Base-by-base conservation (phyloP, 2,329 filamentous ascomycete species). In the Aspergillus alliaceus region DNA sequence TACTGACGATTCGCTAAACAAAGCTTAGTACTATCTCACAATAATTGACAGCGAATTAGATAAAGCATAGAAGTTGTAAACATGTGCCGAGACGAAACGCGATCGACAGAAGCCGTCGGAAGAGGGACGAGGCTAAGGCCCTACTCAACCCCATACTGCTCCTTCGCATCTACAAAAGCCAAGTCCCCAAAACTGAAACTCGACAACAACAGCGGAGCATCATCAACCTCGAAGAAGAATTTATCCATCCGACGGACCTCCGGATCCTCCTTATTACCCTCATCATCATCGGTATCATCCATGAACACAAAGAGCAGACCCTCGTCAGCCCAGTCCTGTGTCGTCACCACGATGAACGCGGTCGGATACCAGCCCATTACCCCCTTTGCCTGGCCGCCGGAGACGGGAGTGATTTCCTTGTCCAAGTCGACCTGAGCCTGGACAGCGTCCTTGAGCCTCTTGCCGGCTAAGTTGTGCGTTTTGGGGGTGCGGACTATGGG, bases 271-370 rank as follows among this genome's bases (percentile, higher is more conserved):
- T 48, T 32, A 39, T 39, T 20, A 11, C 35, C 35, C 15, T 39
- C 35, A 20, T 39, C 35, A 39, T 39, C 35, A 31, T 35, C 22
- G 7, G 39, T 44, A 7, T 35, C 20, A 39, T 52, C 47, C 40
- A 24, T 35, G 24, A 37, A 57, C 49, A 48, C 49, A 25, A 57
- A 53, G 22, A 57, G 18, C 25, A 57, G 31, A n/a, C 54, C 54
- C 18, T 25, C 15, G n/a, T 53, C 42, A 18, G 32, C 24, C 49
- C 54, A 56, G 12, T 57, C 49, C 22, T n/a, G 27, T 15, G 25
- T 40, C 11, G 49, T 52, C 14, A 57, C 54, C 6, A 57, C 54
- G 3, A 57, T 48, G 34, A 57, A 57, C 2, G 49, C 54, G 12
- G 39, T 29, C 24, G 54, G 54, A 32, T 40, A 57, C 54, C 54